Evolutionary conservation across 1,284 basidiomycete species (phyloP).

Genomic region (Phylloporus sp.): DNA sequence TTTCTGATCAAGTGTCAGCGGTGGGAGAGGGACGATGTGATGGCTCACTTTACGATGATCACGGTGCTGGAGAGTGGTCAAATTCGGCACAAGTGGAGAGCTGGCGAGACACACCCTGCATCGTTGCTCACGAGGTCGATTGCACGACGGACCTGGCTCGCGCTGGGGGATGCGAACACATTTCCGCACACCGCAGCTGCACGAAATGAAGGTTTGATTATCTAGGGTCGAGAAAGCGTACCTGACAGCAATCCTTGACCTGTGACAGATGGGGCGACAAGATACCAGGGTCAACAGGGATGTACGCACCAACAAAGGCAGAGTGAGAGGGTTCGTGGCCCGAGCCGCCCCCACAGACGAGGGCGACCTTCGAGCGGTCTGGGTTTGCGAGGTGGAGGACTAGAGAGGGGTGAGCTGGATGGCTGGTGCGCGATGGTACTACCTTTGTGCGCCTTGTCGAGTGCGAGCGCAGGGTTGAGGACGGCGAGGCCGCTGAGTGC

Average conservation of each 20-base stretch:
- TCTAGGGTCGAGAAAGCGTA: slow-evolving; percentile 35
- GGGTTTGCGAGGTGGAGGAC: slow-evolving; percentile 68
- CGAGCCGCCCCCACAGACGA: slow-evolving; percentile 90
- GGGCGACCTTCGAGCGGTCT: slow-evolving; percentile 74
- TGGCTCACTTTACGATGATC: slow-evolving; percentile 82
- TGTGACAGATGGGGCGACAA: slow-evolving; percentile 29
- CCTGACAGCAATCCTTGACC: slow-evolving; percentile 83
- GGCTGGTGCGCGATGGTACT: not conserved
- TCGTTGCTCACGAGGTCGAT: slow-evolving; percentile 83
- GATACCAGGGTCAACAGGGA: not conserved
- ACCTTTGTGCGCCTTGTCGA: slow-evolving; percentile 78
- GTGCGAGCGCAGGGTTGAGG: slow-evolving; percentile 72
- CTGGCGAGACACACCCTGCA: slow-evolving; percentile 67
- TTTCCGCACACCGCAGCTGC: slow-evolving; percentile 86
- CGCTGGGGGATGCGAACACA: slow-evolving; percentile 88
- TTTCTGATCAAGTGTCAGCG: slow-evolving; percentile 51
- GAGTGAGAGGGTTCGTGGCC: slow-evolving; percentile 92
- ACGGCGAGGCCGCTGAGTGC: slow-evolving; percentile 77
- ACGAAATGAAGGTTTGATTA: slow-evolving; percentile 1
- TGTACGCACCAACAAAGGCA: slow-evolving; percentile 74
- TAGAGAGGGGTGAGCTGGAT: slow-evolving; percentile 34
- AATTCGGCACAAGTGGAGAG: slow-evolving; percentile 3
- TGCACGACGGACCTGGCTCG: slow-evolving; percentile 80
- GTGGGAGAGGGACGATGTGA: not conserved
- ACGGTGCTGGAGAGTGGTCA: slow-evolving; percentile 61